Evolutionary conservation across 2,329 filamentous ascomycete species (phyloP).

Genomic region (Aspergillus japonicus): DNA sequence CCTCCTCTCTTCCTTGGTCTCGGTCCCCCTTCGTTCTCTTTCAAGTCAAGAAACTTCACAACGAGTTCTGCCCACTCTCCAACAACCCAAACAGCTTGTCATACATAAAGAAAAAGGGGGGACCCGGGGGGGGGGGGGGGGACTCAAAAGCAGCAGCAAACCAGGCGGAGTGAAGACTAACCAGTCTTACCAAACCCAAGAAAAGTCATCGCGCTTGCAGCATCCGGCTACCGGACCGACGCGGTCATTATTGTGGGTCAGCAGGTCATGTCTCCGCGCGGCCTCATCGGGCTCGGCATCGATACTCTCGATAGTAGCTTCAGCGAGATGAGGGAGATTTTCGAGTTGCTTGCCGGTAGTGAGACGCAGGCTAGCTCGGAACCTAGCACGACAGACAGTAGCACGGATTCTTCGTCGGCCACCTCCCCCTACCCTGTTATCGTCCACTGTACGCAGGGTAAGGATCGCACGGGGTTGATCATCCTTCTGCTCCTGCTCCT

Average conservation of each 20-base stretch:
- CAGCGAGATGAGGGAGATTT: conserved; percentile 64
- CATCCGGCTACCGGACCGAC: conserved; percentile 65
- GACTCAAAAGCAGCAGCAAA: too few relatives aligned
- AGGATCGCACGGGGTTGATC: conserved; percentile 76
- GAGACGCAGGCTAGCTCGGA: conserved; percentile 20
- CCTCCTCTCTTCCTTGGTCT: conserved; percentile 1
- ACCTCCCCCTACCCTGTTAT: conserved; percentile 58
- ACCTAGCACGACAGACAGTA: not conserved
- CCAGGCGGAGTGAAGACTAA: not conserved
- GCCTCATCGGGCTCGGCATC: conserved; percentile 67
- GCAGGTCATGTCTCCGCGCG: conserved; percentile 70
- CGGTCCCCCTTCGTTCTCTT: not conserved
- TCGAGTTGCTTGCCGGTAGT: conserved; percentile 58
- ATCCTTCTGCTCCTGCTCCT: conserved; percentile 67
- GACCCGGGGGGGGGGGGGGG: too few relatives aligned
- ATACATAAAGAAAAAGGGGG: too few relatives aligned
- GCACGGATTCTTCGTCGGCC: not conserved
- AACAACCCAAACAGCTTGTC: too few relatives aligned
- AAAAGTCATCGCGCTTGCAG: conserved; percentile 62
- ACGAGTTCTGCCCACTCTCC: too few relatives aligned
- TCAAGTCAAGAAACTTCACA: too few relatives aligned
- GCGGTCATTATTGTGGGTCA: conserved; percentile 69
- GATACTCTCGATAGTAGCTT: conserved; percentile 69
- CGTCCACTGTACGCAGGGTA: conserved; percentile 85
- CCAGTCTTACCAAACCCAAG: conserved; percentile 31